Evolutionary conservation across 1,139 yeast genomes (phyloP).

Genomic region (Blastobotrys raffinosifermentans): DNA sequence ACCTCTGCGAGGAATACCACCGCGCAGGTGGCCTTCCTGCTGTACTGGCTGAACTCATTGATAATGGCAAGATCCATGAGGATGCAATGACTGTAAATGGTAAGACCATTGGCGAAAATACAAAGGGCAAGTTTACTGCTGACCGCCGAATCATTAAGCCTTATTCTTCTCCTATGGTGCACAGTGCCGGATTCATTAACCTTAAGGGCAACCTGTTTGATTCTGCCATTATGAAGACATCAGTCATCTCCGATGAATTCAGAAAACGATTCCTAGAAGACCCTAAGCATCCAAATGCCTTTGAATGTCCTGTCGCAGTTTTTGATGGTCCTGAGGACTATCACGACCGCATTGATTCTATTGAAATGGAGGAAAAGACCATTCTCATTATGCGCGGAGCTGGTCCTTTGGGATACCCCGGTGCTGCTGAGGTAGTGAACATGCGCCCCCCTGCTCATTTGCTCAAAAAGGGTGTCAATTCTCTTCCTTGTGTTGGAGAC

Average conservation of each 20-base stretch:
- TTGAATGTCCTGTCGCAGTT: conserved; percentile 20
- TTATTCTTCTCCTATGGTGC: conserved; percentile 15
- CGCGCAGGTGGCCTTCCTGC: conserved; percentile 23
- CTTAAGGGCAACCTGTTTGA: conserved; percentile 21
- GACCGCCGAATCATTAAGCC: conserved; percentile 17
- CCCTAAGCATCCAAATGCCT: conserved; percentile 20
- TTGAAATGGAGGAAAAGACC: conserved; percentile 16
- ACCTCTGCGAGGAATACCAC: conserved; percentile 22
- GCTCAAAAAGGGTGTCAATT: conserved; percentile 14
- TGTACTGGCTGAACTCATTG: conserved; percentile 18
- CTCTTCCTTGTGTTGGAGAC: conserved; percentile 23
- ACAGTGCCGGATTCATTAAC: conserved; percentile 20
- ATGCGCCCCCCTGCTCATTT: conserved; percentile 22
- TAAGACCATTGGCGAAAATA: conserved; percentile 18
- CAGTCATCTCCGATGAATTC: conserved; percentile 22
- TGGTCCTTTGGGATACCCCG: conserved; percentile 24
- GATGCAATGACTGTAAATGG: conserved; percentile 21
- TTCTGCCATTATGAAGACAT: conserved; percentile 25
- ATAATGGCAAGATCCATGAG: conserved; percentile 14
- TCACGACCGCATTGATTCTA: conserved; percentile 12
- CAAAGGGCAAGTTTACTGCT: conserved; percentile 10
- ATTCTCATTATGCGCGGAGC: conserved; percentile 22
- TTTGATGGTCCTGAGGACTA: conserved; percentile 25
- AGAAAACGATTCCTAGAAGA: conserved; percentile 15
- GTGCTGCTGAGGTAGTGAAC: conserved; percentile 24